Percentiles rank a stretch among this genome's conserved stretches.
These are phyloP conservation scores for Climacium dendroides DNA, from an alignment of 225 moss, liverwort and hornwort genomes.

Conservation along the genomic window DNA sequence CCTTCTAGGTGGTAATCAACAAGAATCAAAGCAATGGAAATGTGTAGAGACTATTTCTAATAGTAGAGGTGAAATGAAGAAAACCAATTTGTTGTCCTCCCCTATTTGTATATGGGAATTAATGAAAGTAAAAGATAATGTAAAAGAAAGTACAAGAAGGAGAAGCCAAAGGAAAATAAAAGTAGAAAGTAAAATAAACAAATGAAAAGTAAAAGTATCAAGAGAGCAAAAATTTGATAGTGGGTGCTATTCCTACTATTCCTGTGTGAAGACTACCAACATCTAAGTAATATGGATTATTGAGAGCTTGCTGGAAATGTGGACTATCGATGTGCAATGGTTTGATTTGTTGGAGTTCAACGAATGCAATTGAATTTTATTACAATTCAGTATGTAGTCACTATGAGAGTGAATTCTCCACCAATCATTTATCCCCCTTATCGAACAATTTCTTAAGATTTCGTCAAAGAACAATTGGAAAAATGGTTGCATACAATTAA, in stretches of 20 bases:
- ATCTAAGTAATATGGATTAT: not conserved
- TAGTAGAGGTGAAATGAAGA: not conserved
- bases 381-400: not conserved
- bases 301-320: not conserved
- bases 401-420: not conserved
- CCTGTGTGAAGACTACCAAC: not conserved
- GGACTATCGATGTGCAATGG: not conserved
- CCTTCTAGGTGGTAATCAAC: no score
- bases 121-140: not conserved
- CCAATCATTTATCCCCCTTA: not conserved
- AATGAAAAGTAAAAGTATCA: not conserved
- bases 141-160: not conserved
- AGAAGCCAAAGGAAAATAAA: not conserved
- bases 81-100: not conserved
- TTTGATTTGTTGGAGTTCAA: not conserved
- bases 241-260: not conserved
- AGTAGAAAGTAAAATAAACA: not conserved
- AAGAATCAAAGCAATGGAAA: not conserved
- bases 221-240: not conserved
- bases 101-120: no score
- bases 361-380: not conserved
- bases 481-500: no score
- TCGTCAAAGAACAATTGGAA: no score
- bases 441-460: not conserved
- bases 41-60: fast-evolving